Evolutionary conservation across 1,139 yeast species (phyloP), one percentile per base, ranked within the genome.

Genomic region (Sugiyamaella paludigena): DNA sequence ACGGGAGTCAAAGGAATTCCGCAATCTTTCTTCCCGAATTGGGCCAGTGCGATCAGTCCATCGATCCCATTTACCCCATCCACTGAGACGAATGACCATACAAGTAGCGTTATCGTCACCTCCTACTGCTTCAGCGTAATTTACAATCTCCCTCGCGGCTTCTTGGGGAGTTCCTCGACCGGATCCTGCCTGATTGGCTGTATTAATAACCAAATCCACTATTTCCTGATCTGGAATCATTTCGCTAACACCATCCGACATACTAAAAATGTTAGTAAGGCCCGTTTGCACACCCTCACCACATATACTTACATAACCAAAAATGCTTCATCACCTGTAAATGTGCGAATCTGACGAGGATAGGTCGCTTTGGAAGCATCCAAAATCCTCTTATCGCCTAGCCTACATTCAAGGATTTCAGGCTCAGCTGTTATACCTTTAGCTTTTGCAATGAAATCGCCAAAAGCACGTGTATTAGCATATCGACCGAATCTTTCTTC

Each of bases 101-200:
- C 96, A 88, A 0, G 97, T 88, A 10, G 98, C 95, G 68, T 92
- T 92, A 66, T 92, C 98, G 60, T 87, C 92, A 2, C 96, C 95
- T 8, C 96, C 96, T 10, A 91, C 77, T 44, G 87, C 87, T 62
- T 86, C 92, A 12, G 91, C 86, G 64, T 84, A 92, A 58, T 81
- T 79, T 13, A 91, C 79, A 24, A 92, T 85, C 65, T 91, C 97
- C 54, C 80, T 83, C 0, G 97, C 92, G 41, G 95, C 86, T 47
- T 72, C 76, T 60, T 87, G 96, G 0, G 98, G 96, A 0, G 89
- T 81, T 1, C 96, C 96, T 33, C 73, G 68, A 16, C 77, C 74
- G 35, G 80, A 76, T 9, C 96, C 96, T 51, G 79, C 74, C 64
- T 79, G 69, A 58, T 83, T 81, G 46, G 81, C 84, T 24, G 87